Evolutionary conservation across 345 rosid genomes (phyloP).

Genomic region (Eucalyptus erythrocorys): DNA sequence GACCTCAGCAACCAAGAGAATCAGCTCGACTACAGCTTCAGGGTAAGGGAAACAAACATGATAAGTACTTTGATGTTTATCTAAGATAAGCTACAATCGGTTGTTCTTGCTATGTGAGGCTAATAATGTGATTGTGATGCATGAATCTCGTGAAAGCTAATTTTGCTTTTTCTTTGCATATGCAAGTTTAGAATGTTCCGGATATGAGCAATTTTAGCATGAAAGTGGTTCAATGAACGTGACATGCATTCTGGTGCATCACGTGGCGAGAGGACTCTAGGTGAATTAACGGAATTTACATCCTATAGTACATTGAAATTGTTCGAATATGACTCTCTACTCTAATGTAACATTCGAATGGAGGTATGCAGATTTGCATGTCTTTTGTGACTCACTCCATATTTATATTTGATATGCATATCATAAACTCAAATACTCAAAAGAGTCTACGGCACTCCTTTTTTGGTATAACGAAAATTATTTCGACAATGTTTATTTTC

Average conservation of each 20-base stretch:
- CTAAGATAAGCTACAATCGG: neutral
- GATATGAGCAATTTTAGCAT: neutral
- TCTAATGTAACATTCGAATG: neutral
- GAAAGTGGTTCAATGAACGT: neutral
- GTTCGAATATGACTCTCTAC: neutral
- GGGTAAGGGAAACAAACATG: slow-evolving; percentile 21
- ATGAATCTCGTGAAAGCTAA: neutral
- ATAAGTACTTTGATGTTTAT: neutral
- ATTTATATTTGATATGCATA: neutral
- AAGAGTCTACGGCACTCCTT: neutral
- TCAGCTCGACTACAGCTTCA: slow-evolving; percentile 31
- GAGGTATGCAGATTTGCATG: neutral
- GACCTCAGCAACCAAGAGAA: slow-evolving; percentile 19
- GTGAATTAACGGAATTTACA: neutral
- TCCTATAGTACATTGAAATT: neutral
- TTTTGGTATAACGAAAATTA: neutral
- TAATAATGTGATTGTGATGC: neutral
- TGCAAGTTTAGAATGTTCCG: neutral
- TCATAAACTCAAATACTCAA: neutral
- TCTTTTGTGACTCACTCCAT: neutral
- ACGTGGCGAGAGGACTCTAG: neutral
- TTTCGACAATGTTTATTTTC: neutral
- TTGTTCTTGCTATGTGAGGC: neutral
- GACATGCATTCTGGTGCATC: neutral
- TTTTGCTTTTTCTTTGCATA: neutral